These are phyloP conservation scores for Akanthomyces lecanii DNA, from an alignment of 2,329 filamentous ascomycete species.

Conservation along the genomic window DNA sequence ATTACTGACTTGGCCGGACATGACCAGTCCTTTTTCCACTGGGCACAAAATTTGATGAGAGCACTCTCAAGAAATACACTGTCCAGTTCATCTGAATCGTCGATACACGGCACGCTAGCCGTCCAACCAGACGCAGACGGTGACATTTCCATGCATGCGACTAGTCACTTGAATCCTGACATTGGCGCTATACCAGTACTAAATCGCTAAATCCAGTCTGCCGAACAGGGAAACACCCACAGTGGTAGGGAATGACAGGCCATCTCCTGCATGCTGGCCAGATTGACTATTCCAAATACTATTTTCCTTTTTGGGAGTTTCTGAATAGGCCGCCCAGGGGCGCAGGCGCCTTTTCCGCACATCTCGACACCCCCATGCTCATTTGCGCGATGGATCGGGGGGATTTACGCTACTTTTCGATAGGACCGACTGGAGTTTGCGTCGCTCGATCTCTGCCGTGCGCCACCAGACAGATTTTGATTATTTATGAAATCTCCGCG, in stretches of 20 bases:
- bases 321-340: neutral
- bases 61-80: too few relatives aligned
- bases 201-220: too few relatives aligned
- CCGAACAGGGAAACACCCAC: too few relatives aligned
- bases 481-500: neutral
- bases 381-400: neutral
- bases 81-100: too few relatives aligned
- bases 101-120: neutral
- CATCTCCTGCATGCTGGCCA: too few relatives aligned
- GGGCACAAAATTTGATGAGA: too few relatives aligned
- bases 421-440: neutral
- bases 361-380: neutral
- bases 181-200: neutral
- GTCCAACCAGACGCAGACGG: neutral
- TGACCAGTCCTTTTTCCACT: too few relatives aligned
- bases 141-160: slow-evolving; percentile 3
- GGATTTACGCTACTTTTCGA: neutral
- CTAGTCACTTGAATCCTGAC: neutral
- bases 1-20: too few relatives aligned
- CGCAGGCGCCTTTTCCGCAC: too few relatives aligned
- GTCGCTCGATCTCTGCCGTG: neutral
- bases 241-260: too few relatives aligned
- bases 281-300: neutral
- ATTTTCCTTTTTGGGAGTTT: neutral
- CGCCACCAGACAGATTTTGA: neutral